Conservation (phyloP, 805 yeast genomes). For the Cyberlindnera euphorbiiphila region DNA sequence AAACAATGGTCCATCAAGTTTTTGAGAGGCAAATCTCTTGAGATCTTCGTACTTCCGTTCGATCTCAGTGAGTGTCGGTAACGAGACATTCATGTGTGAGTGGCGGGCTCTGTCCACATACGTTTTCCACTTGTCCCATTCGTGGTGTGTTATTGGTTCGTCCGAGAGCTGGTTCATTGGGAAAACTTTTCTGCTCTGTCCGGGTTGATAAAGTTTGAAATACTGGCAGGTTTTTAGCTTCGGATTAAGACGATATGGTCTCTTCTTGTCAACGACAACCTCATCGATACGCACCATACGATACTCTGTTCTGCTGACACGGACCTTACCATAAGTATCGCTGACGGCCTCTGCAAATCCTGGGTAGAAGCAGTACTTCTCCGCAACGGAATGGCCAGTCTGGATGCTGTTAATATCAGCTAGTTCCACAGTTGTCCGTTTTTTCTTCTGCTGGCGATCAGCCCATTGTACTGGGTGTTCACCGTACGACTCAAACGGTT, state of each 20-base stretch:
- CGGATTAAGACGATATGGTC: conserved; percentile 48
- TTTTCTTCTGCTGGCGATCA: conserved; percentile 38
- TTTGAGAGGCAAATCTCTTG: conserved; percentile 56
- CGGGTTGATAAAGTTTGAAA: conserved; percentile 78
- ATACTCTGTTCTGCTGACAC: conserved; percentile 67
- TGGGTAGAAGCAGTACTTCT: conserved; percentile 76
- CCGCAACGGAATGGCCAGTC: conserved; percentile 73
- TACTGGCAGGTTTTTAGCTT: conserved; percentile 47
- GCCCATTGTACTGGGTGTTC: conserved; percentile 48
- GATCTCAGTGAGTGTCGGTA: conserved; percentile 64
- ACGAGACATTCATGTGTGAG: conserved; percentile 27
- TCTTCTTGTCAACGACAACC: conserved; percentile 48
- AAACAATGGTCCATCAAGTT: conserved; percentile 68
- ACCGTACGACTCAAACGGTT: conserved; percentile 39
- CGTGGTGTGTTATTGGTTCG: conserved; percentile 63
- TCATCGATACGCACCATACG: conserved; percentile 80
- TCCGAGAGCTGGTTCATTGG: conserved; percentile 82
- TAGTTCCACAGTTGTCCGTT: conserved; percentile 49
- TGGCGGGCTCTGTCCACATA: conserved; percentile 56
- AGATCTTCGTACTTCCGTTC: conserved; percentile 63
- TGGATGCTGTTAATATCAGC: conserved; percentile 68
- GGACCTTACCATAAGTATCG: conserved; percentile 80
- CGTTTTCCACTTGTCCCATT: conserved; percentile 63
- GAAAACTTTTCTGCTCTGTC: conserved; percentile 62
- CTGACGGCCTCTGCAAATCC: conserved; percentile 66